Evolutionary conservation across 176 grass and related monocot genomes (phyloP).

Genomic region (Saccharum officinarum): DNA sequence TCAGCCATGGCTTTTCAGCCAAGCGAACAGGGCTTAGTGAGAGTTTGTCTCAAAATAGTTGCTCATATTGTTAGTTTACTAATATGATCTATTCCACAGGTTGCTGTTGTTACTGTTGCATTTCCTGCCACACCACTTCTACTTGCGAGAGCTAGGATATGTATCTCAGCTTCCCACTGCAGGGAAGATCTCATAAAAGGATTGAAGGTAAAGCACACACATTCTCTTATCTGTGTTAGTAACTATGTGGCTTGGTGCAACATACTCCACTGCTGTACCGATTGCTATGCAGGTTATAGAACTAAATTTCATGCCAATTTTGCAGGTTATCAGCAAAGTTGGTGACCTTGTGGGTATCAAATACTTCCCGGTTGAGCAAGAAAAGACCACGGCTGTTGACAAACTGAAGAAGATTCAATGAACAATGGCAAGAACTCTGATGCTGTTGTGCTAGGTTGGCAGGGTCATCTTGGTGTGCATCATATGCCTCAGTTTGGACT

Average conservation of each 20-base stretch:
- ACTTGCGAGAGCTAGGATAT: conserved; percentile 91
- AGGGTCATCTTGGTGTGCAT: conserved; percentile 18
- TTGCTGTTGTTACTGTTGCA: conserved; percentile 93
- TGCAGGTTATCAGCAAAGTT: conserved; percentile 96
- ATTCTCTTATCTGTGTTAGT: conserved; percentile 18
- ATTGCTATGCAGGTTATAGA: neutral
- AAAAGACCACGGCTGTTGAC: conserved; percentile 42
- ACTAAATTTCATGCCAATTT: conserved; percentile 23
- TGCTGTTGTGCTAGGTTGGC: conserved; percentile 37
- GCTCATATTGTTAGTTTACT: neutral
- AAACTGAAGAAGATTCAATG: conserved; percentile 76
- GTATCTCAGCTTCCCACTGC: conserved; percentile 89
- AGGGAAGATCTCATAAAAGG: conserved; percentile 92
- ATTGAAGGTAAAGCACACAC: conserved; percentile 64
- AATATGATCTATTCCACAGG: conserved; percentile 46
- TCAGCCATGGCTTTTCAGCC: too few species aligned
- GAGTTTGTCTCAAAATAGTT: conserved; percentile 11
- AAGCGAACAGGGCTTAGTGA: neutral
- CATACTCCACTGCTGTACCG: neutral
- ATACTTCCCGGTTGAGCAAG: conserved; percentile 83
- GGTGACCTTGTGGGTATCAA: conserved; percentile 96
- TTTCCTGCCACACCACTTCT: conserved; percentile 93
- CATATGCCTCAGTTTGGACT: conserved; percentile 35
- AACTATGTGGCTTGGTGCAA: conserved; percentile 10
- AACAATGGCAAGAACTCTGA: conserved; percentile 29